Conservation (phyloP, 2,329 filamentous ascomycete genomes). For the Sporothrix pallida region DNA sequence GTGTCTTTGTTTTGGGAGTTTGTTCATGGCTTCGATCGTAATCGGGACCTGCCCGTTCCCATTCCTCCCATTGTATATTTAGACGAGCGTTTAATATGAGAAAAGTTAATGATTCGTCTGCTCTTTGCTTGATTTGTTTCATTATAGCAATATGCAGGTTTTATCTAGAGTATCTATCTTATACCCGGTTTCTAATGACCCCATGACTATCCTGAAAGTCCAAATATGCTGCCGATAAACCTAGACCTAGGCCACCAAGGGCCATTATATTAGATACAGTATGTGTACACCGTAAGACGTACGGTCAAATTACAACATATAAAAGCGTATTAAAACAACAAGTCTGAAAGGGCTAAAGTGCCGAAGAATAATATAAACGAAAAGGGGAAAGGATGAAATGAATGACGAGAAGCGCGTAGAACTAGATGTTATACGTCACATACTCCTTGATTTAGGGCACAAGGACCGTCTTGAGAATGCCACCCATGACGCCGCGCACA, state of each 20-base stretch:
- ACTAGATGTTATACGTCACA: too few species aligned
- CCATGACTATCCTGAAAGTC: too few species aligned
- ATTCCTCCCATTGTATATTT: neutral
- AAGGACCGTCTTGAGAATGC: slow-evolving; percentile 60
- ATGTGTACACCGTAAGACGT: neutral
- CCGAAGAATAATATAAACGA: neutral
- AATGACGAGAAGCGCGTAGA: neutral
- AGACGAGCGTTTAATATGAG: neutral
- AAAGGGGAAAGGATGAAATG: neutral
- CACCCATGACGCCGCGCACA: slow-evolving; percentile 72
- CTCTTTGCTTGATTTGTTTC: neutral
- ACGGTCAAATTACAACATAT: slow-evolving; percentile 8
- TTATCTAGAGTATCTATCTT: neutral
- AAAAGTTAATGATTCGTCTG: too few species aligned
- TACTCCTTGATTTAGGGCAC: slow-evolving; percentile 28
- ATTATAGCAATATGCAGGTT: neutral
- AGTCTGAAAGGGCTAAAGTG: neutral
- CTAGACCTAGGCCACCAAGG: neutral
- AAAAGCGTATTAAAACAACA: neutral
- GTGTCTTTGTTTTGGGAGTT: slow-evolving; percentile 75
- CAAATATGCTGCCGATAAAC: neutral
- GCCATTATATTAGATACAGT: neutral
- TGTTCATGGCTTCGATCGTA: slow-evolving; percentile 53
- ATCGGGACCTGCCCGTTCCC: neutral
- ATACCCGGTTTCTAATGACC: neutral